A percentile compares a stretch with the other conserved stretches of the same genome.
phyloP scores from a whole-genome alignment of 192 early-diverging fungal genomes.

The Lunasporangiospora selenospora region DNA sequence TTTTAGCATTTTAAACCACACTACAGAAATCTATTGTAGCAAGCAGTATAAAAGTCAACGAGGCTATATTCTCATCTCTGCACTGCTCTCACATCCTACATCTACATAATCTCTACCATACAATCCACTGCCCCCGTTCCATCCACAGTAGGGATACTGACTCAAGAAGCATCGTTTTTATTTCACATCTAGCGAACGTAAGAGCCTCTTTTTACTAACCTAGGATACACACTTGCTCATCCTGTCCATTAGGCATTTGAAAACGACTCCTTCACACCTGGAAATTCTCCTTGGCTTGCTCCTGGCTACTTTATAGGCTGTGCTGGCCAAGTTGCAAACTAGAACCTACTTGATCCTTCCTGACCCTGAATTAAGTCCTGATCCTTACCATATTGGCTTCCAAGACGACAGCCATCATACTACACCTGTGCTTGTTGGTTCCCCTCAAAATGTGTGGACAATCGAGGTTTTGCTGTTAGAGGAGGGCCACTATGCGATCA shows the following conservation, averaged over 20 bases:
- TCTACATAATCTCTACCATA: background rate
- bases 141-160: background rate
- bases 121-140: background rate
- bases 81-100: too few species aligned
- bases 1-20: too few species aligned
- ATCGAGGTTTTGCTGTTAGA: background rate
- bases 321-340: background rate
- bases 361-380: background rate
- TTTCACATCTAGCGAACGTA: background rate
- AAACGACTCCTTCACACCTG: background rate
- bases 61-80: too few species aligned
- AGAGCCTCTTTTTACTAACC: background rate
- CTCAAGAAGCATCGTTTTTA: background rate
- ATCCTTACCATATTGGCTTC: background rate
- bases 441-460: background rate
- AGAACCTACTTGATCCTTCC: background rate
- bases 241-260: background rate
- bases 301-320: background rate
- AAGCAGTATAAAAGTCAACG: too few species aligned
- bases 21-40: too few species aligned
- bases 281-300: background rate
- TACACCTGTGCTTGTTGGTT: background rate
- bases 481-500: background rate
- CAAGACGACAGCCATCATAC: too few species aligned
- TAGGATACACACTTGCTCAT: background rate